These are phyloP conservation scores for Penicillium sp. DNA, from an alignment of 2,329 filamentous ascomycete genomes.

Conservation along the genomic window DNA sequence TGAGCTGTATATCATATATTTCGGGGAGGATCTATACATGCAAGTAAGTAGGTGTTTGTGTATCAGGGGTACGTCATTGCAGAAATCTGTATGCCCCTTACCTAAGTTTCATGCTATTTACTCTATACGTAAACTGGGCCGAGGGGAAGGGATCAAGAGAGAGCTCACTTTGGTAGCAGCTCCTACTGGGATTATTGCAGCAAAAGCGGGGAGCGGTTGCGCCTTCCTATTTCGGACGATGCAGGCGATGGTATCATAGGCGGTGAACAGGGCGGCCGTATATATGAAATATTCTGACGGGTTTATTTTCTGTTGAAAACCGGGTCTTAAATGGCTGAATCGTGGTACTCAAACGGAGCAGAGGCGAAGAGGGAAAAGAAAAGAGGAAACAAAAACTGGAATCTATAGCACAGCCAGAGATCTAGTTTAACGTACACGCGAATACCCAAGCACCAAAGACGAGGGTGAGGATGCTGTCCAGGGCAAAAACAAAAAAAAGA, in stretches of 20 bases:
- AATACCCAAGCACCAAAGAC: background rate
- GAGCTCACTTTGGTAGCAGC: background rate
- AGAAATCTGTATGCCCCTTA: no score
- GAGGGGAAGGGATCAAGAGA: background rate
- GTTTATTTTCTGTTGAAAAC: background rate
- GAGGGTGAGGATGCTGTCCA: slow-evolving; percentile 1
- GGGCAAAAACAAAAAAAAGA: background rate
- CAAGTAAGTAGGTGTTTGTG: background rate
- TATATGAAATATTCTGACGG: slow-evolving; percentile 3
- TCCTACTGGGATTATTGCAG: background rate
- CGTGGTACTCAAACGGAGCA: background rate
- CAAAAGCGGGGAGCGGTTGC: background rate
- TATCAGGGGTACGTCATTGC: background rate
- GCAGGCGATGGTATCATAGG: slow-evolving; percentile 3
- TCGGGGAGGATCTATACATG: background rate
- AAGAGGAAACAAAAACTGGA: background rate
- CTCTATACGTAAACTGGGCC: no score
- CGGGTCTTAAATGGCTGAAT: background rate
- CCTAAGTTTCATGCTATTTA: no score
- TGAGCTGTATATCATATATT: background rate
- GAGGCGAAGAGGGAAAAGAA: background rate
- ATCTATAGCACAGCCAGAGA: slow-evolving; percentile 8
- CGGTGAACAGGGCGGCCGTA: slow-evolving; percentile 3
- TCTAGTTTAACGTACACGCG: slow-evolving; percentile 5
- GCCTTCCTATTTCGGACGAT: slow-evolving; percentile 5